Conservation (phyloP, 805 yeast species). For the Vanderwaltozyma polyspora region DNA sequence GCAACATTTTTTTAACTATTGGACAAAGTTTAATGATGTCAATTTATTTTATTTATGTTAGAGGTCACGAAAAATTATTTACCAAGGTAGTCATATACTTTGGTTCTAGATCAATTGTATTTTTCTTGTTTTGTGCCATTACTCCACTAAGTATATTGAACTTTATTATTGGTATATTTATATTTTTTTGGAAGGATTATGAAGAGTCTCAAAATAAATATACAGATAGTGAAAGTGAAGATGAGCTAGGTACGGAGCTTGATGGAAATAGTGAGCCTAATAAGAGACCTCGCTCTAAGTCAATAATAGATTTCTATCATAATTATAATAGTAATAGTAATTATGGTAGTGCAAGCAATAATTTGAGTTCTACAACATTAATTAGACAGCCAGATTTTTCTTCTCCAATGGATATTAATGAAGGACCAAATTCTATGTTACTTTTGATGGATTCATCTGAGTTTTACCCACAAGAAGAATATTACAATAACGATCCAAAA, state of each 20-base stretch:
- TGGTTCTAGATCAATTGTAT: slow-evolving; percentile 24
- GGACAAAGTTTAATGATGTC: slow-evolving; percentile 30
- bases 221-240: background rate
- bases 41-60: slow-evolving; percentile 28
- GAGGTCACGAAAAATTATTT: slow-evolving; percentile 22
- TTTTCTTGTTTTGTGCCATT: slow-evolving; percentile 23
- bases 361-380: background rate
- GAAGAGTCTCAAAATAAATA: slow-evolving; percentile 2
- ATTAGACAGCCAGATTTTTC: background rate
- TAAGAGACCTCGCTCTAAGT: background rate
- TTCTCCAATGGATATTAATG: background rate
- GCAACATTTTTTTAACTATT: slow-evolving; percentile 15
- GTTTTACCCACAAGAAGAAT: background rate
- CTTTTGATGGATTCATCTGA: background rate
- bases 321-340: background rate
- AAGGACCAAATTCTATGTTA: background rate
- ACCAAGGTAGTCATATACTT: slow-evolving; percentile 26
- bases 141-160: slow-evolving; percentile 23
- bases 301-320: background rate
- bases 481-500: background rate
- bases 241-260: background rate
- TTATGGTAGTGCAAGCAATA: background rate
- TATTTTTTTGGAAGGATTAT: slow-evolving; percentile 19
- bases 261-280: background rate
- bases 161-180: slow-evolving; percentile 10